phyloP scores from a whole-genome alignment of 306 rosid genomes.

The Clitoria ternatea region DNA sequence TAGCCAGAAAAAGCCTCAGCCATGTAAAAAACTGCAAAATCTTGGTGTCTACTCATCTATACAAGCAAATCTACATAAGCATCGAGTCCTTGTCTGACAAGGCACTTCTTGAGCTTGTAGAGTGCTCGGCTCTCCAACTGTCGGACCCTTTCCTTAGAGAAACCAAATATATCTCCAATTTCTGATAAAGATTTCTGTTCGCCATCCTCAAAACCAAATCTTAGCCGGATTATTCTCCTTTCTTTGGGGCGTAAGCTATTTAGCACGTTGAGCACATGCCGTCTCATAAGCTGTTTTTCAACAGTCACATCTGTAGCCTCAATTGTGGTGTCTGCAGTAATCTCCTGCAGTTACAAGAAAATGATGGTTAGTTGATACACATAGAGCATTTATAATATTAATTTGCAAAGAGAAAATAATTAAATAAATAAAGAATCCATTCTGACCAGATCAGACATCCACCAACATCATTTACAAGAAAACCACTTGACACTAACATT shows the following conservation, averaged over 20 bases:
- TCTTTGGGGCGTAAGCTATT: constrained; percentile 55
- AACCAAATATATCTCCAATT: constrained; percentile 62
- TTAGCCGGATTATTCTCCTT: constrained; percentile 65
- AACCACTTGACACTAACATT: not conserved
- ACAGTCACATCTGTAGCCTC: constrained; percentile 61
- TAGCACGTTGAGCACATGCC: constrained; percentile 59
- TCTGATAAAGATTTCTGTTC: constrained; percentile 55
- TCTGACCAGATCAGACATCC: not conserved
- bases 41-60: constrained; percentile 25
- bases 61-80: constrained; percentile 64
- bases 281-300: constrained; percentile 73
- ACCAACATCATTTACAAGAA: not conserved
- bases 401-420: too few relatives aligned
- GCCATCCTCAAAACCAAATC: constrained; percentile 76
- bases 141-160: constrained; percentile 80
- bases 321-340: constrained; percentile 63
- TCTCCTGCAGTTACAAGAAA: constrained; percentile 52
- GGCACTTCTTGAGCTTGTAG: constrained; percentile 66
- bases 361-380: not conserved
- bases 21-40: constrained; percentile 19
- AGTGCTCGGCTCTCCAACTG: constrained; percentile 62
- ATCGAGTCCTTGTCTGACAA: constrained; percentile 58
- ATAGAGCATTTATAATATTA: not conserved
- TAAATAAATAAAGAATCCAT: not conserved
- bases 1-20: not conserved